Evolutionary conservation across 176 grass and related monocot genomes (phyloP).

Genomic region (Carex kokanica): DNA sequence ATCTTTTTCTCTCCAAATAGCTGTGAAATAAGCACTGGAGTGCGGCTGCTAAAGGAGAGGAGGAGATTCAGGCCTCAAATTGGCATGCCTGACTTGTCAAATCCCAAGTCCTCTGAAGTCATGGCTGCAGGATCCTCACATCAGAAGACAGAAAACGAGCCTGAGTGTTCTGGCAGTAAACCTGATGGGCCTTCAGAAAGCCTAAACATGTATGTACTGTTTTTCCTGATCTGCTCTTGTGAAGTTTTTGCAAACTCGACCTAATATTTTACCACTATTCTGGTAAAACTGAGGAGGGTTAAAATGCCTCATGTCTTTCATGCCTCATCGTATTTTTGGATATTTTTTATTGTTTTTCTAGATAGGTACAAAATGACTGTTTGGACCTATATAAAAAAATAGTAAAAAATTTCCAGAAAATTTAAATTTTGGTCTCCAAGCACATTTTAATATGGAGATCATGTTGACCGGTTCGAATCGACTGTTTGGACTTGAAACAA

Average conservation of each 20-base stretch:
- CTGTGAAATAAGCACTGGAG: constrained; percentile 19
- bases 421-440: too few relatives aligned
- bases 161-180: constrained; percentile 6
- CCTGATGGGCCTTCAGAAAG: neutral
- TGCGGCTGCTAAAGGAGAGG: constrained; percentile 17
- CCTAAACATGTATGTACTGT: constrained; percentile 19
- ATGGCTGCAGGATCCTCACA: neutral
- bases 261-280: neutral
- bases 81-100: constrained; percentile 26
- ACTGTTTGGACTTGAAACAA: too few relatives aligned
- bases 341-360: too few relatives aligned
- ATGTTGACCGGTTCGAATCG: too few relatives aligned
- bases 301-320: too few relatives aligned
- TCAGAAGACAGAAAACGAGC: constrained; percentile 19
- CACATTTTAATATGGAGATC: too few relatives aligned
- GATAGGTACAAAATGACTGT: too few relatives aligned
- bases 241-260: neutral
- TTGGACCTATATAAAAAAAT: too few relatives aligned
- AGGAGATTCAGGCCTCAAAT: constrained; percentile 25
- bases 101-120: neutral
- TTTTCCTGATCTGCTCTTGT: neutral
- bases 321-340: too few relatives aligned
- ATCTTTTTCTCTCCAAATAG: constrained; percentile 20
- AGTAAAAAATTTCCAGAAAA: too few relatives aligned
- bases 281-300: too few relatives aligned